phyloP scores from a whole-genome alignment of 495 filamentous ascomycete genomes.

The Penicillium longicatenatum region DNA sequence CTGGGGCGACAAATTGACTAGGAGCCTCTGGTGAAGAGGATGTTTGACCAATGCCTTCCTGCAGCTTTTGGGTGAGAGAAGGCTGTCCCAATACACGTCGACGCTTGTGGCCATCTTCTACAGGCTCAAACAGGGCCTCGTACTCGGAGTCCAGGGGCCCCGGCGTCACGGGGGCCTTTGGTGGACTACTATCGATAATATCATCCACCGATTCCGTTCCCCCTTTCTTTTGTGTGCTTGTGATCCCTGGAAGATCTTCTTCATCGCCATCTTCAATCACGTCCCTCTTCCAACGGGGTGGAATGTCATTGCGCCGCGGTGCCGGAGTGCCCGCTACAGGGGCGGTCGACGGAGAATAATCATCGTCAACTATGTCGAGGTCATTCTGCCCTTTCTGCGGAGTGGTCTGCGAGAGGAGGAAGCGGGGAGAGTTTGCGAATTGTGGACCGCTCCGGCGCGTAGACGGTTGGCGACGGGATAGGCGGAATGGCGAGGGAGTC shows the following conservation, averaged over 20 bases:
- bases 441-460: slow-evolving; percentile 36
- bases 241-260: slow-evolving; percentile 16
- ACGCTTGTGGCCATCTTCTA: slow-evolving; percentile 30
- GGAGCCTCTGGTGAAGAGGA: slow-evolving; percentile 19
- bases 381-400: slow-evolving; percentile 12
- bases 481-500: slow-evolving; percentile 40
- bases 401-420: slow-evolving; percentile 36
- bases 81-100: slow-evolving; percentile 14
- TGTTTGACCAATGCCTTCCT: slow-evolving; percentile 11
- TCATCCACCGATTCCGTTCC: slow-evolving; percentile 11
- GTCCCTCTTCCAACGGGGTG: slow-evolving; percentile 29
- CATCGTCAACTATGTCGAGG: slow-evolving; percentile 27
- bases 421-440: slow-evolving; percentile 47
- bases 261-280: slow-evolving; percentile 42
- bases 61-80: slow-evolving; percentile 8
- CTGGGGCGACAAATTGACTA: background rate
- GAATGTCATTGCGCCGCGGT: background rate
- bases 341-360: slow-evolving; percentile 22
- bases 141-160: slow-evolving; percentile 26
- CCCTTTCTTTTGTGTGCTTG: background rate
- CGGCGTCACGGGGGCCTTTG: slow-evolving; percentile 9
- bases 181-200: slow-evolving; percentile 27
- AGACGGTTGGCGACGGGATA: slow-evolving; percentile 29
- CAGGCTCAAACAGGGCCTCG: slow-evolving; percentile 34
- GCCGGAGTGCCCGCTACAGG: slow-evolving; percentile 10